Conservation (phyloP, 208 protist genomes). For the Crithidia expoeki region DNA sequence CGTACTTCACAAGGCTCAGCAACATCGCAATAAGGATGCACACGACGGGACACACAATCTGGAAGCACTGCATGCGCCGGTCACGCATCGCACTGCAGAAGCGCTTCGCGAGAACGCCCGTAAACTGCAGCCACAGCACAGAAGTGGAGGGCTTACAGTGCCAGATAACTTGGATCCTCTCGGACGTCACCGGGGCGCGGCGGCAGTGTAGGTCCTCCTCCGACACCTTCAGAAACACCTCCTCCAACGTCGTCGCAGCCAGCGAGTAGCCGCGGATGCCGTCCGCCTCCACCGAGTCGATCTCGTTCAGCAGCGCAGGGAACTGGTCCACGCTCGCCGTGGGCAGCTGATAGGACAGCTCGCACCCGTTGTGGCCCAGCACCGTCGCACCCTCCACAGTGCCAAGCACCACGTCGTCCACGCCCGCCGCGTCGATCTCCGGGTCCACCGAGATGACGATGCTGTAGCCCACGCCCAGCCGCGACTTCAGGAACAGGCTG, state of each 20-base stretch:
- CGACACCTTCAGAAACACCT: constrained; percentile 15
- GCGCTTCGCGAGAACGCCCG: constrained; percentile 63
- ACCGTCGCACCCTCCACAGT: not conserved
- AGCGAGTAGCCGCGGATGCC: constrained; percentile 14
- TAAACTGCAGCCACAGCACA: constrained; percentile 43
- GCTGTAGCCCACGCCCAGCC: constrained; percentile 62
- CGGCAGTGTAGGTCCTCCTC: constrained; percentile 7
- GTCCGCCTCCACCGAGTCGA: constrained; percentile 5
- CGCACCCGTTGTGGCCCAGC: constrained; percentile 8
- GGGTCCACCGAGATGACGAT: constrained; percentile 44
- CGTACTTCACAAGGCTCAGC: constrained; percentile 62
- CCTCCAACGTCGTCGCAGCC: constrained; percentile 11
- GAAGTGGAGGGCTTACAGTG: constrained; percentile 44
- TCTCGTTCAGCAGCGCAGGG: constrained; percentile 3
- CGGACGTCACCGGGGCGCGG: not conserved
- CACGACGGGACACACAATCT: constrained; percentile 71
- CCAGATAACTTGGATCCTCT: constrained; percentile 16
- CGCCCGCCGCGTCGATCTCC: constrained; percentile 23
- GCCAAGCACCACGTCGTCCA: constrained; percentile 23
- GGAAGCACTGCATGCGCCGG: constrained; percentile 69
- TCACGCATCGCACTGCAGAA: constrained; percentile 60
- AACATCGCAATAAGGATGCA: constrained; percentile 77
- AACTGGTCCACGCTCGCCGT: not conserved
- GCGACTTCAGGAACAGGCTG: constrained; percentile 67
- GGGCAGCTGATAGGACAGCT: not conserved